Base-by-base conservation (phyloP, 129 eudicot species). In the Gnaphalium uliginosum region DNA sequence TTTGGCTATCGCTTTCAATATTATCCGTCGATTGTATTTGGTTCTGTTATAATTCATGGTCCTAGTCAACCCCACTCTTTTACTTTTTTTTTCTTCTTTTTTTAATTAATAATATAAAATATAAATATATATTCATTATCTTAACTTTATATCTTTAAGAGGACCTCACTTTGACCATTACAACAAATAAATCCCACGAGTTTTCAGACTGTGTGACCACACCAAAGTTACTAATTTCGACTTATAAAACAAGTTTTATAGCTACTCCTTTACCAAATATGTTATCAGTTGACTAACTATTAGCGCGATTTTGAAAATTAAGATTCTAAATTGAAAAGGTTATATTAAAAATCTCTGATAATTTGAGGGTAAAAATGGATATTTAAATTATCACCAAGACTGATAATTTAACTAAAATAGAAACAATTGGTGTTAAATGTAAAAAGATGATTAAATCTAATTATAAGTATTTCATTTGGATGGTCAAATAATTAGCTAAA, bases 61-160 rank as follows among this genome's bases (percentile, higher is more conserved):
- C 79, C 6, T 41, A 58, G 43, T 74, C 69, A 74, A 74, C 58
- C 78, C 58, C 59, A 74, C 69, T 46, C 41, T 8, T 11, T 21
- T 43, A 33, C 17, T 4, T 26, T 37, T 19, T 59, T 59, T 70
- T 27, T 13, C 21, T 4, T 30, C 67, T 25, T 24, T 19, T 54
- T 11, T 10, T 32, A 30, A 71, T n/a, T n/a, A n/a, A n/a, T n/a
- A n/a, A n/a, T n/a, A n/a, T n/a, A n/a, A n/a, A n/a, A n/a, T n/a
- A n/a, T n/a, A n/a, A n/a, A n/a, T n/a, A n/a, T n/a, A 50, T 61
- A 71, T 62, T 62, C 77, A 63, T 78, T 35, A 71, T 78, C 72
- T 70, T 17, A 61, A 70, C 71, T 70, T 70, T 77, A 37, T 56
- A 8, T 69, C 61, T 78, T 37, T 77, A 7, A n/a, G 53, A 67